Base-by-base conservation (phyloP, 2,329 filamentous ascomycete species). In the Botrytis squamosa region DNA sequence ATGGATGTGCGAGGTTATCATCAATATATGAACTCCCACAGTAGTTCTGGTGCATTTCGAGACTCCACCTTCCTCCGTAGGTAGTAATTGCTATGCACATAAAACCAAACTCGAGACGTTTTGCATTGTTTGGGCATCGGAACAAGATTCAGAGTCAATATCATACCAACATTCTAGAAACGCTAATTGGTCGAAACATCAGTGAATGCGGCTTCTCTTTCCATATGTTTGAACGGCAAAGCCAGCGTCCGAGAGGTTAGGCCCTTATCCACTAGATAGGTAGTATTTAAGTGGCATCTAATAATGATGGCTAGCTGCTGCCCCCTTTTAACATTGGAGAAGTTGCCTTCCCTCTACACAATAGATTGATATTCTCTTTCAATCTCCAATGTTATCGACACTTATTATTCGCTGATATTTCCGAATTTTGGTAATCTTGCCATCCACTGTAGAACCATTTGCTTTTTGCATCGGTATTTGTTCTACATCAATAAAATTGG, bases 121-220 rank as follows among this genome's bases (percentile, higher is more conserved):
- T 57, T 55, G 52, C 14, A 55, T 55, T 29, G 52, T 55, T 55
- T 57, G n/a, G n/a, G 25, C 49, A 33, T 57, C 52, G n/a, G 52
- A 55, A 55, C 52, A 55, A 55, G 52, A 55, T 29, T 55, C 52
- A 29, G n/a, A 55, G 52, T 18, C 52, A 55, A 57, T 7, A 57
- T 4, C 52, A 57, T 9, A 55, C 49, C 10, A 25, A 22, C 36
- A 42, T 57, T 42, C 36, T 57, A 57, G n/a, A 42, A 33, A 57
- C n/a, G 36, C 25, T 42, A 40, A 68, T 68, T 68, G 49, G 66
- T n/a, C 20, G 33, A 57, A 42, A 25, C 25, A 16, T 42, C 18
- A 33, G 55, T n/a, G 49, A n/a, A 68, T 42, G 66, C 66, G 66
- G 66, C 66, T 68, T 68, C 36, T 42, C 49, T 49, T 68, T 42